Percentiles rank a stretch among this genome's conserved stretches.
These are phyloP conservation scores for Penicillium sp. DNA, from an alignment of 2,329 filamentous ascomycete species.

Conservation along the genomic window DNA sequence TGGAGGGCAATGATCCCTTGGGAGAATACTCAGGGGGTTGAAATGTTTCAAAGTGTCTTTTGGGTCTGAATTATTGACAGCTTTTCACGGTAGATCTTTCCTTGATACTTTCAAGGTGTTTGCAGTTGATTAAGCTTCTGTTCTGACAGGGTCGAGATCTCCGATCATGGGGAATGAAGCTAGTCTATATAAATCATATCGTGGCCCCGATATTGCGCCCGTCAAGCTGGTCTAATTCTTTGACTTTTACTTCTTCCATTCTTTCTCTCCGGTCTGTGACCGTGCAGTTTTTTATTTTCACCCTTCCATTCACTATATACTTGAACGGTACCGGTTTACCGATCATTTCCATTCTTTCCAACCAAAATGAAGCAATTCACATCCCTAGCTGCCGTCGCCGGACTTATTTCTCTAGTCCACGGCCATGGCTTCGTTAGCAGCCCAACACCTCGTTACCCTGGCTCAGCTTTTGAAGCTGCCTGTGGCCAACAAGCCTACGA, in stretches of 20 bases:
- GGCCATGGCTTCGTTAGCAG: slow-evolving; percentile 56
- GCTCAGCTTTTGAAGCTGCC: slow-evolving; percentile 51
- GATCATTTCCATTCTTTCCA: slow-evolving; percentile 18
- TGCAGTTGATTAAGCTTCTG: slow-evolving; percentile 15
- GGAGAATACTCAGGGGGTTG: slow-evolving; percentile 6
- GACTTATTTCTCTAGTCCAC: slow-evolving; percentile 48
- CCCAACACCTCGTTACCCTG: slow-evolving; percentile 52
- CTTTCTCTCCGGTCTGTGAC: slow-evolving; percentile 23
- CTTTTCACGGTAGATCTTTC: not conserved
- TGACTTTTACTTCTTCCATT: slow-evolving; percentile 14
- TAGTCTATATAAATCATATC: slow-evolving; percentile 13
- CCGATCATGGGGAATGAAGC: not conserved
- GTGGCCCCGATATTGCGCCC: not conserved
- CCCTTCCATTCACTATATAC: slow-evolving; percentile 7
- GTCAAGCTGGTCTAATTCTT: slow-evolving; percentile 17
- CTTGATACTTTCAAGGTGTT: slow-evolving; percentile 6
- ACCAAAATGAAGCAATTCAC: slow-evolving; percentile 46
- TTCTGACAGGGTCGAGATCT: slow-evolving; percentile 5
- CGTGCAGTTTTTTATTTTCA: slow-evolving; percentile 12
- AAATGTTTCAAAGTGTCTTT: slow-evolving; percentile 14
- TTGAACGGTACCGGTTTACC: slow-evolving; percentile 21
- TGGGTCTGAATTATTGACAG: slow-evolving; percentile 5
- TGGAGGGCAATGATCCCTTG: slow-evolving; percentile 9
- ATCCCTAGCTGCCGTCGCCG: slow-evolving; percentile 44
- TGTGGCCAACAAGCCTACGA: slow-evolving; percentile 57